phyloP scores from a whole-genome alignment of 2,329 filamentous ascomycete species.

The Aspergillus sp. region DNA sequence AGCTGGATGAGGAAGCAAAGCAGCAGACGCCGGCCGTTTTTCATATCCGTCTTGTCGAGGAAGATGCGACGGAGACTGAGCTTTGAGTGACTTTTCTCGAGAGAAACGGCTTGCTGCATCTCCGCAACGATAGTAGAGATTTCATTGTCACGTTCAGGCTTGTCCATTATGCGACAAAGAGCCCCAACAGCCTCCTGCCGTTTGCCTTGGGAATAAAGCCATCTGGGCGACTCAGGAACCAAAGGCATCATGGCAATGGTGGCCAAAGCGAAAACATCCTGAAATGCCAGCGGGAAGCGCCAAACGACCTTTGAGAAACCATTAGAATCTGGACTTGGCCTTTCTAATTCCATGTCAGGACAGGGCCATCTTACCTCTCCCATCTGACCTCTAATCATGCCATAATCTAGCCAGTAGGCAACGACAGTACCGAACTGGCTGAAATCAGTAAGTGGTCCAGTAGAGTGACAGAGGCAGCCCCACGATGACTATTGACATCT shows the following conservation, averaged over 20 bases:
- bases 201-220: background rate
- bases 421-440: background rate
- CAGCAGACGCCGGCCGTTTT: background rate
- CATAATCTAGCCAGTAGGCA: background rate
- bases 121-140: background rate
- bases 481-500: constrained; percentile 2
- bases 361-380: background rate
- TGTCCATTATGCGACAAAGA: background rate
- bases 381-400: background rate
- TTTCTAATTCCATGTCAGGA: too few species aligned
- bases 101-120: background rate
- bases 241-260: background rate
- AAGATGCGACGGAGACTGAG: background rate
- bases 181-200: background rate
- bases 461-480: too few species aligned
- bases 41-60: background rate
- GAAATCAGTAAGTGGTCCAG: background rate
- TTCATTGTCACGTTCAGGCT: background rate
- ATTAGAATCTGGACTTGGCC: background rate
- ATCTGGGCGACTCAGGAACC: background rate
- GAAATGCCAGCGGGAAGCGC: constrained; percentile 6
- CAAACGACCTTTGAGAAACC: background rate
- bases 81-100: background rate
- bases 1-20: background rate
- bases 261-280: background rate